These are phyloP conservation scores for Solanum hybrid DNA, from an alignment of 305 asterid species.

Conservation along the genomic window DNA sequence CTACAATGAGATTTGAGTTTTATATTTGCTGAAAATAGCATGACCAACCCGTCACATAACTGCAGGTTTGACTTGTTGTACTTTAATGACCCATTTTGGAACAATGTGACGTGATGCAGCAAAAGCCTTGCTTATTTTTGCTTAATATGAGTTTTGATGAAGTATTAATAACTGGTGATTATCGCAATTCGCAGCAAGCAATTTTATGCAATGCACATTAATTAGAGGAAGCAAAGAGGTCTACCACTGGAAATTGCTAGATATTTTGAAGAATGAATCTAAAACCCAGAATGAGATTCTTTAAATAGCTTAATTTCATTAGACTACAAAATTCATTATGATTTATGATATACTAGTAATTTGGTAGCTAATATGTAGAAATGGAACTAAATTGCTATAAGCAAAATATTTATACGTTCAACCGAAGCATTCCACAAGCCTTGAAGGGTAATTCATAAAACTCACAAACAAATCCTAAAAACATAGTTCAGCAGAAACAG, in stretches of 20 bases:
- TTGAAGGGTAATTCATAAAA: neutral
- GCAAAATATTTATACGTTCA: neutral
- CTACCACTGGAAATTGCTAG: neutral
- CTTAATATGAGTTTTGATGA: neutral
- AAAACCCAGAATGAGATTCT: neutral
- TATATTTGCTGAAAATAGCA: neutral
- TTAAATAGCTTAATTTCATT: neutral
- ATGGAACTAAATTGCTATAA: neutral
- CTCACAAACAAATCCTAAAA: neutral
- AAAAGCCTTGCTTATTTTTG: neutral
- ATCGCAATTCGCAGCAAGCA: neutral
- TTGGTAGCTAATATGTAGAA: neutral
- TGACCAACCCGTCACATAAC: neutral
- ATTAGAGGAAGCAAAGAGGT: neutral
- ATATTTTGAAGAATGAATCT: neutral
- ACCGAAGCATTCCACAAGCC: neutral
- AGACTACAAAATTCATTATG: neutral
- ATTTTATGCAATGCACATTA: neutral
- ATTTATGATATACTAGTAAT: neutral
- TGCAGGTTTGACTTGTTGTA: neutral
- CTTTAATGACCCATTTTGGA: neutral
- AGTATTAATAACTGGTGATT: neutral
- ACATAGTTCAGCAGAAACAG: neutral
- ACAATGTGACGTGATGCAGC: neutral
- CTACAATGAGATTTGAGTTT: neutral